A percentile compares a stretch with the other conserved stretches of the same genome.
phyloP scores from a whole-genome alignment of 2,329 filamentous ascomycete species.

The Cordyceps pruinosa region DNA sequence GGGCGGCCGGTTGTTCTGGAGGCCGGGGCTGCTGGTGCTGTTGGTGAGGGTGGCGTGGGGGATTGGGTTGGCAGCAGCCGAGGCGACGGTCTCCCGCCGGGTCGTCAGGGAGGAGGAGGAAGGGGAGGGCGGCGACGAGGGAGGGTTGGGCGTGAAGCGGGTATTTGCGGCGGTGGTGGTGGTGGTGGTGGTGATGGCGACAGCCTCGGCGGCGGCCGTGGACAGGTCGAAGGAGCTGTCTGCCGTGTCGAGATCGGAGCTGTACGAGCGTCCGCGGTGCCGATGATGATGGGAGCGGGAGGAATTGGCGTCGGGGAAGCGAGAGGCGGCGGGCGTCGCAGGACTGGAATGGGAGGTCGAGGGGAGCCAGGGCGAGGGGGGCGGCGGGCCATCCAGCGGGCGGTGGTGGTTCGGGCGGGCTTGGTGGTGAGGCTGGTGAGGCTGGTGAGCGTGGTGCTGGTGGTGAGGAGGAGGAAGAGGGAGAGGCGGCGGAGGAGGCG shows the following conservation, averaged over 20 bases:
- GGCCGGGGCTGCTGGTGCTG: neutral
- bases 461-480: too few species aligned
- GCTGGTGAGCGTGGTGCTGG: too few species aligned
- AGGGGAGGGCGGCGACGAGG: too few species aligned
- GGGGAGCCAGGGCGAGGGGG: constrained; percentile 14
- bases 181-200: constrained; percentile 66
- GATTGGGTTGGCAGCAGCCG: neutral
- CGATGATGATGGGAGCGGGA: constrained; percentile 1
- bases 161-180: constrained; percentile 54
- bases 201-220: constrained; percentile 30
- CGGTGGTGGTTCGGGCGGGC: constrained; percentile 20
- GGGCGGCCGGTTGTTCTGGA: neutral
- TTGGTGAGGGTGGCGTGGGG: neutral
- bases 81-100: neutral
- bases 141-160: constrained; percentile 30
- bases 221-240: constrained; percentile 49
- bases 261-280: constrained; percentile 44
- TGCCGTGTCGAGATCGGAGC: constrained; percentile 51
- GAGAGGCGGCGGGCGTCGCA: neutral
- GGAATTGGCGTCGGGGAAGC: neutral
- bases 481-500: too few species aligned
- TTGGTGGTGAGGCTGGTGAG: constrained; percentile 18
- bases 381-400: constrained; percentile 2
- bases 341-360: neutral
- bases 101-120: neutral